Evolutionary conservation across 2,329 filamentous ascomycete species (phyloP).

Genomic region (Trichoderma lentiforme): DNA sequence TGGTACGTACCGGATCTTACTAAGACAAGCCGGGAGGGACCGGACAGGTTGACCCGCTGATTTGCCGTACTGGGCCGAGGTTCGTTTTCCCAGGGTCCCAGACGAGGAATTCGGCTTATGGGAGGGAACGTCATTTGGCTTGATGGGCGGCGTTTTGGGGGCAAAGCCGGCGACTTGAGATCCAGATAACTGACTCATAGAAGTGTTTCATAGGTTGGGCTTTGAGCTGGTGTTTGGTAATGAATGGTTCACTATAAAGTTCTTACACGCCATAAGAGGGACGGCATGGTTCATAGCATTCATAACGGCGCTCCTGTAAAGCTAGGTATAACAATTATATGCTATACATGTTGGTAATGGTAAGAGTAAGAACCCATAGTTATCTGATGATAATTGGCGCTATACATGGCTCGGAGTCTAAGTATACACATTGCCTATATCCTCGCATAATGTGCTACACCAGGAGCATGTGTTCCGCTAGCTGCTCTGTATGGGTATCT

Average conservation of each 20-base stretch:
- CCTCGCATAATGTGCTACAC: not conserved
- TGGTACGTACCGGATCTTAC: constrained; percentile 1
- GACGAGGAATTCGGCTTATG: not conserved
- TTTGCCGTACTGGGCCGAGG: constrained; percentile 15
- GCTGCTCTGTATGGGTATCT: not conserved
- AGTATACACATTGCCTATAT: not conserved
- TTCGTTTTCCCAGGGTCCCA: not conserved
- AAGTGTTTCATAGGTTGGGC: not conserved
- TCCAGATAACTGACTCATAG: not conserved
- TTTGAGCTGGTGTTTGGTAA: not conserved
- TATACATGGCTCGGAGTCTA: not conserved
- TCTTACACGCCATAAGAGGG: not conserved
- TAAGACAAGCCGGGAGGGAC: constrained; percentile 9
- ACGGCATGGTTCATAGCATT: not conserved
- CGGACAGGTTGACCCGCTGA: constrained; percentile 10
- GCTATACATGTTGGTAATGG: not conserved
- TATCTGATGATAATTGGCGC: not conserved
- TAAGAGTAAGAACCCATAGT: not conserved
- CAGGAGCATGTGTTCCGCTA: not conserved
- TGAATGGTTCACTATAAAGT: not conserved
- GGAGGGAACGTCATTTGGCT: not conserved
- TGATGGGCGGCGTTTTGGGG: not conserved
- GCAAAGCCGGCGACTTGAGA: not conserved
- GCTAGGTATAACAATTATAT: not conserved
- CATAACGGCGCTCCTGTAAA: not conserved